phyloP scores from a whole-genome alignment of 495 filamentous ascomycete species.

The Acidomyces sp. region DNA sequence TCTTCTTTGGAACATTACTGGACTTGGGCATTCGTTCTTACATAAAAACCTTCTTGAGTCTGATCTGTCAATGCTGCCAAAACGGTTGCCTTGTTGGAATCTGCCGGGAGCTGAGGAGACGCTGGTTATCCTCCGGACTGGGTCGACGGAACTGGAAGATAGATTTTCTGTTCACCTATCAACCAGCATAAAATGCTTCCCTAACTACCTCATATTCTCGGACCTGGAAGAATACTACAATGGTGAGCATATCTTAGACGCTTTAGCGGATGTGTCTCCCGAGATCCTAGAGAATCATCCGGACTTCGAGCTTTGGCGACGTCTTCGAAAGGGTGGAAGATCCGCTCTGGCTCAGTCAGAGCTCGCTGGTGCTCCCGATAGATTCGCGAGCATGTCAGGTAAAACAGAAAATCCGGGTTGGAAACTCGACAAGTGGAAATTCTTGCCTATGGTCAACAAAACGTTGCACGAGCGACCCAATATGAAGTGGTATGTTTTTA shows the following conservation, averaged over 20 bases:
- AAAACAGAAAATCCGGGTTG: conserved; percentile 34
- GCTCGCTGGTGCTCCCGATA: not conserved
- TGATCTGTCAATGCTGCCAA: too few species aligned
- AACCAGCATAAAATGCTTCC: conserved; percentile 39
- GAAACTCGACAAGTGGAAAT: conserved; percentile 61
- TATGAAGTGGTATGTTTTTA: conserved; percentile 53
- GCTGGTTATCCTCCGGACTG: conserved; percentile 25
- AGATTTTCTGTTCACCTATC: conserved; percentile 33
- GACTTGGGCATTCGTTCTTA: too few species aligned
- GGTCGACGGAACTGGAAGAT: conserved; percentile 22
- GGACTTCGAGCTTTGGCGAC: conserved; percentile 41
- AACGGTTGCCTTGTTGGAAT: conserved; percentile 6
- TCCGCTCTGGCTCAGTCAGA: conserved; percentile 1
- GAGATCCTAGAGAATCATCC: conserved; percentile 26
- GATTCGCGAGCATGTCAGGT: not conserved
- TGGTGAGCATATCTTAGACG: conserved; percentile 39
- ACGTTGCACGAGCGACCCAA: conserved; percentile 33
- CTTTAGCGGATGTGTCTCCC: conserved; percentile 32
- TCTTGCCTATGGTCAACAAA: conserved; percentile 48
- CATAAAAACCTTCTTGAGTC: too few species aligned
- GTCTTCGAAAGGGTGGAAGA: conserved; percentile 8
- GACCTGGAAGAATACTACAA: conserved; percentile 39
- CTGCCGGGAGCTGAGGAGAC: conserved; percentile 19
- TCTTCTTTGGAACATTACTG: too few species aligned
- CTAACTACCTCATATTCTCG: conserved; percentile 43